These are phyloP conservation scores for Phlyctochytrium bullatum DNA, from an alignment of 192 early-diverging fungal genomes.

Conservation along the genomic window DNA sequence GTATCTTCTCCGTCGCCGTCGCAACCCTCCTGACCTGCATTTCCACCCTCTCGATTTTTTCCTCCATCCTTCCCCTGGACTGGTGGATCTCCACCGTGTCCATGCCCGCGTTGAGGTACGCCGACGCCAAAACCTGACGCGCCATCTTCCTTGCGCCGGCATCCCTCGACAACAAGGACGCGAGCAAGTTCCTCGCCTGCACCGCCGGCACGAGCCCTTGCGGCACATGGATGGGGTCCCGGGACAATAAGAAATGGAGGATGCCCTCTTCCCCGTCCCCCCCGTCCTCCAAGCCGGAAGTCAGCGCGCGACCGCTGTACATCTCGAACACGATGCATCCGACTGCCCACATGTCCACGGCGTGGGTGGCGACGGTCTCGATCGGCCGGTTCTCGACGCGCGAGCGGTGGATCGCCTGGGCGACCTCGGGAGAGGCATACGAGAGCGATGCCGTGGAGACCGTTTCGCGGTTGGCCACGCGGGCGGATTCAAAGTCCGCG, in stretches of 20 bases:
- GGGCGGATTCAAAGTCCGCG: slow-evolving; percentile 3
- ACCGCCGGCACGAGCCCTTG: neutral
- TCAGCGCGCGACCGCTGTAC: neutral
- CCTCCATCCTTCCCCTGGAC: neutral
- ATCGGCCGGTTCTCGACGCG: no score
- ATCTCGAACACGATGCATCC: slow-evolving; percentile 5
- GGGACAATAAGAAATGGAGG: neutral
- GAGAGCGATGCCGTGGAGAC: neutral
- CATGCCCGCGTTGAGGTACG: slow-evolving; percentile 1
- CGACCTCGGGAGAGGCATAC: slow-evolving; percentile 2
- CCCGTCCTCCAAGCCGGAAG: neutral
- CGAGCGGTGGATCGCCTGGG: neutral
- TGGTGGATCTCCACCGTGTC: neutral
- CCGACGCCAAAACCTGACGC: neutral
- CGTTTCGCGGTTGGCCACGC: neutral
- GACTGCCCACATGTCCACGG: slow-evolving; percentile 5
- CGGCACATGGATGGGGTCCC: neutral
- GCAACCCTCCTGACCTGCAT: neutral
- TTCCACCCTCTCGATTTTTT: neutral
- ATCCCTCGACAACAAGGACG: neutral
- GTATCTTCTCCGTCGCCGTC: neutral
- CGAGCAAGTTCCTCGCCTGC: neutral
- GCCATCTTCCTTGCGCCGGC: neutral
- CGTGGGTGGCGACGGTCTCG: neutral
- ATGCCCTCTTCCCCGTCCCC: neutral